Conservation (phyloP, 345 rosid genomes). For the Clarkia xantiana region DNA sequence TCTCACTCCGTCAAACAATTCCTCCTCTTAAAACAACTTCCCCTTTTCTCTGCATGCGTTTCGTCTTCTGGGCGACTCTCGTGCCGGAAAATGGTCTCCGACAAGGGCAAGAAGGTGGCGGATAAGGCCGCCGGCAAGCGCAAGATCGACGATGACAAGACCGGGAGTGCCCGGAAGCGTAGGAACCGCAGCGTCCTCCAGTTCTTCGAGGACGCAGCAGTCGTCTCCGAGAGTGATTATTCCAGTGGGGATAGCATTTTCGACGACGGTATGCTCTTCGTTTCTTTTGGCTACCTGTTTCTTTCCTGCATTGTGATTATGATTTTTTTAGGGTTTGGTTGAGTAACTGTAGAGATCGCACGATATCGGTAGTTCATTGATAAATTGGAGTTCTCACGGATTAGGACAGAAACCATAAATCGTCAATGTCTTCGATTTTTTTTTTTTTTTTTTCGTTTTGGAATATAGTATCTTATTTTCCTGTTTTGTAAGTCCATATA, state of each 20-base stretch:
- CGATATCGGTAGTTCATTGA: no score
- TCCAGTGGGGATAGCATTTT: conserved; percentile 23
- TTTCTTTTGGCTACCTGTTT: background rate
- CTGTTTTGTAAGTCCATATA: no score
- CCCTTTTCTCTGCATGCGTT: background rate
- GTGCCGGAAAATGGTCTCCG: conserved; percentile 6
- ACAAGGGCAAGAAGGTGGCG: conserved; percentile 23
- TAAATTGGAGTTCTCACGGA: no score
- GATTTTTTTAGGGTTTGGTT: background rate
- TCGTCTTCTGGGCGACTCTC: background rate
- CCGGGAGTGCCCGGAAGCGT: conserved; percentile 21
- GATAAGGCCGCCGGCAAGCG: conserved; percentile 17
- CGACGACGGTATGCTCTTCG: conserved; percentile 18
- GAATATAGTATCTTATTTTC: no score
- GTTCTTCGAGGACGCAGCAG: conserved; percentile 56
- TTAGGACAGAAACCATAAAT: background rate
- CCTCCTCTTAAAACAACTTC: background rate
- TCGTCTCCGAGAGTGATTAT: conserved; percentile 18
- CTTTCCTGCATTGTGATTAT: background rate
- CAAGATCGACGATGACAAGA: conserved; percentile 20
- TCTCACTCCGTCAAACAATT: background rate
- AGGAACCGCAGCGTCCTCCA: conserved; percentile 35
- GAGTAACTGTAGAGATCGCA: no score
- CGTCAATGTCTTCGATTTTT: background rate
- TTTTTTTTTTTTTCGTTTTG: background rate